Base-by-base conservation (phyloP, 805 yeast species). In the Kazachstania viticola region DNA sequence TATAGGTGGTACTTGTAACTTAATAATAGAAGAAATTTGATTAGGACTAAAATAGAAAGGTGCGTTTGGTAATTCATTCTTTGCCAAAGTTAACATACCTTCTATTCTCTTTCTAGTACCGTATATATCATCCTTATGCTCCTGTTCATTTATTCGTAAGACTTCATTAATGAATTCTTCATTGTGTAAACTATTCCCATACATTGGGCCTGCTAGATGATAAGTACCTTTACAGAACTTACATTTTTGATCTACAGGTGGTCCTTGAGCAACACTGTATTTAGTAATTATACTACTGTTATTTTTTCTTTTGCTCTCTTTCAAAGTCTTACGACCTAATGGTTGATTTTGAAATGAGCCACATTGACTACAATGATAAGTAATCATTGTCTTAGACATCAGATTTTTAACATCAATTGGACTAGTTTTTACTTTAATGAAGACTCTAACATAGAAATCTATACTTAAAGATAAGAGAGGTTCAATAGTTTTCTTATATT, bases 171-270 rank as follows among this genome's bases (percentile, higher is more conserved):
- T 64, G 46, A 88, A 91, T 14, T 67, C 72, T 17, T 54, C 51
- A 48, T 79, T 69, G 48, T 88, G 97, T 35, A 91, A 56, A 5
- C 68, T 63, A 0, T 85, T 94, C 9, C 75, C 85, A 81, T 94
- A 91, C 95, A 91, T 81, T 38, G 99, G 99, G 4, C 99, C 99
- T 6, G 88, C 85, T 22, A 91, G 52, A 51, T 82, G 94, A 53
- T 72, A 71, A 2, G 72, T 67, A 25, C 56, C 54, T 36, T 63
- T 67, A 60, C 98, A 91, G 53, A 65, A 75, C 17, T 64, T 49
- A 59, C 98, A 91, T 26, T 63, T 50, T 7, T 67, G 57, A 9
- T 75, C 72, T 2, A 75, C 67, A 3, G 75, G 67, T 0, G 78
- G 77, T 3, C 80, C 81, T 39, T 67, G 71, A 1, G 84, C 74